Conservation (phyloP, 345 rosid genomes). For the Boechera retrofracta region DNA sequence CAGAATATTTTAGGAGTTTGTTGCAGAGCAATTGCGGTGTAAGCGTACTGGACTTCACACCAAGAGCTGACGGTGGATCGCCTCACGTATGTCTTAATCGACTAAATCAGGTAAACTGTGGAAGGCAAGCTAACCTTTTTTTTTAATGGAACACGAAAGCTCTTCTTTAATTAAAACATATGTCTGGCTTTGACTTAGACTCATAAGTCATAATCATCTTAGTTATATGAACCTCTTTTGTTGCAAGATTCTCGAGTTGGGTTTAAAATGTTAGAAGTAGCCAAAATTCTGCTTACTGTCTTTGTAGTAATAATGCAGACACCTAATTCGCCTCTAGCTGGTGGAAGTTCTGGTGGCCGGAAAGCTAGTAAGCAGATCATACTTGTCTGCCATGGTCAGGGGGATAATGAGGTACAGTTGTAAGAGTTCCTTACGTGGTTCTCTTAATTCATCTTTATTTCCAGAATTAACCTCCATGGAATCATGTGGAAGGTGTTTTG, state of each 20-base stretch:
- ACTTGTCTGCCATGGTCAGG: slow-evolving; percentile 79
- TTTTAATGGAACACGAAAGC: not conserved
- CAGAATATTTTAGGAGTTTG: slow-evolving; percentile 81
- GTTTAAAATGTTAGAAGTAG: slow-evolving; percentile 14
- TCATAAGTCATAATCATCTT: slow-evolving; percentile 11
- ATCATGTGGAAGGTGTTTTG: not conserved
- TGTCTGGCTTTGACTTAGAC: slow-evolving; percentile 13
- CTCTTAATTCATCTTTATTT: not conserved
- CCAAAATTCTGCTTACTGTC: slow-evolving; percentile 36
- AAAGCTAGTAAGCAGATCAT: slow-evolving; percentile 72
- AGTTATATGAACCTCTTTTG: not conserved
- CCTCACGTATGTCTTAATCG: slow-evolving; percentile 87
- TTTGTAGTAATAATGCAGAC: slow-evolving; percentile 65
- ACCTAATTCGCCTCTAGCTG: slow-evolving; percentile 78
- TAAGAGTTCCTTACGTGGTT: not conserved
- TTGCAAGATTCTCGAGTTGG: not conserved
- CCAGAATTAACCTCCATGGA: slow-evolving; percentile 11
- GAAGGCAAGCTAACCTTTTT: slow-evolving; percentile 7
- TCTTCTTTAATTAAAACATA: slow-evolving; percentile 5
- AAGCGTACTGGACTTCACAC: slow-evolving; percentile 83
- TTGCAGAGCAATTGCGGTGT: slow-evolving; percentile 98
- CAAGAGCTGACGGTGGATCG: slow-evolving; percentile 64
- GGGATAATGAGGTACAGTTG: slow-evolving; percentile 56
- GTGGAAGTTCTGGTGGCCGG: slow-evolving; percentile 74
- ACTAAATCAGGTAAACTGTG: slow-evolving; percentile 72